These are phyloP conservation scores for Chiua virens DNA, from an alignment of 768 basidiomycete species.

Conservation along the genomic window DNA sequence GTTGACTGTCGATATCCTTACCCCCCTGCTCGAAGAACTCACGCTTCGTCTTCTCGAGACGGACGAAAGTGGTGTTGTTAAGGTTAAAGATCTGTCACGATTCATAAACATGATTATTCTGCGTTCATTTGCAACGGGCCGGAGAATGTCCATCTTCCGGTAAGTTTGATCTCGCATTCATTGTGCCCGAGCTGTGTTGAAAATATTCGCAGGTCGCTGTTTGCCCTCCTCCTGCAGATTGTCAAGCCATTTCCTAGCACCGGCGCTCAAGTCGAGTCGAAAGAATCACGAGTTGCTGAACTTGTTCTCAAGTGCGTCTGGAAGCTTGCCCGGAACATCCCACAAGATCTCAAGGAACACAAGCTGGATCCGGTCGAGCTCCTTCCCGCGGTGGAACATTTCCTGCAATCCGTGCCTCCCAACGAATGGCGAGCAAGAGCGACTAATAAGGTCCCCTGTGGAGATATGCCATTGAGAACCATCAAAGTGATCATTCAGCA, in stretches of 20 bases:
- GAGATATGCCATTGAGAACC: slow-evolving; percentile 96
- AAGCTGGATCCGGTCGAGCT: slow-evolving; percentile 85
- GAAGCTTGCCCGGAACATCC: slow-evolving; percentile 95
- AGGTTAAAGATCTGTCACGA: slow-evolving; percentile 89
- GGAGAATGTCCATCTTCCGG: slow-evolving; percentile 91
- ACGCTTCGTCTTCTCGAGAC: slow-evolving; percentile 91
- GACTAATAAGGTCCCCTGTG: slow-evolving; percentile 88
- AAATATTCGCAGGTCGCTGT: slow-evolving; percentile 47
- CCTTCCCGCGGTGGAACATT: slow-evolving; percentile 91
- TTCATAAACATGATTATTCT: slow-evolving; percentile 99
- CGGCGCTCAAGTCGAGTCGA: slow-evolving; percentile 70
- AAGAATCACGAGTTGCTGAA: slow-evolving; percentile 87
- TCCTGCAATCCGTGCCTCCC: slow-evolving; percentile 89
- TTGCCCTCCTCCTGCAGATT: slow-evolving; percentile 78
- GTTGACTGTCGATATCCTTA: slow-evolving; percentile 80
- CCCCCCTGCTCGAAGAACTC: slow-evolving; percentile 86
- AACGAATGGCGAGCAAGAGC: slow-evolving; percentile 95
- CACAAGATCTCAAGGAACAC: slow-evolving; percentile 81
- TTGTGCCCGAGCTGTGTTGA: neutral
- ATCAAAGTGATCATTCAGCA: slow-evolving; percentile 99
- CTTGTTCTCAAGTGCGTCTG: slow-evolving; percentile 95
- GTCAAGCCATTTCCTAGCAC: slow-evolving; percentile 80
- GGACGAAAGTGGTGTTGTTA: slow-evolving; percentile 79
- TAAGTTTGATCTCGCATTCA: slow-evolving; percentile 35
- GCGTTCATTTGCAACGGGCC: slow-evolving; percentile 86